Base-by-base conservation (phyloP, 2,329 filamentous ascomycete species). In the Fusarium newnesense region DNA sequence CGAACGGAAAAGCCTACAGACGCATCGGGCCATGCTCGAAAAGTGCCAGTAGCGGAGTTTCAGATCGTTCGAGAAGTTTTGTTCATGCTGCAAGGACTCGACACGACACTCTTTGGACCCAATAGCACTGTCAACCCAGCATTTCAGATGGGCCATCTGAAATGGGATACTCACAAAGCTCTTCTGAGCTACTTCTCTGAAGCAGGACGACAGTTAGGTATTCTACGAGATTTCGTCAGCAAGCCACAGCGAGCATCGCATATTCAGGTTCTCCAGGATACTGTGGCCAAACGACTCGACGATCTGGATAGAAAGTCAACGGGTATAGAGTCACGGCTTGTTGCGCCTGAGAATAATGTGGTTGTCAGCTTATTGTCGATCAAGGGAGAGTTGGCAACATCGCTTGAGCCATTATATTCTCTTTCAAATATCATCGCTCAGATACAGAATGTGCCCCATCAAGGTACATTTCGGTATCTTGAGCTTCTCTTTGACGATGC, bases 51-150 rank as follows among this genome's bases (percentile, higher is more conserved):
- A 10, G 89, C 92, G 0, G 95, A 97, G 79, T 84, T 93, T 3
- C 91, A 95, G 72, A 85, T 91, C 16, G 84, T 95, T 32, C 90
- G 94, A 53, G 95, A 98, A 60, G 89, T 90, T 1, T 84, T 98
- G 1, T 96, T 94, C 76, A 97, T 98, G 94, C 87, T 98, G 0
- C 89, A 90, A 60, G 95, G 95, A 2, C 84, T 96, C 8, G 88
- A 91, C 10, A 96, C 93, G 5, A 92, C 90, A 4, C 79, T 97
- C 2, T 97, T 95, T 76, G 83, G 83, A 63, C 28, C 75, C 7
- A 77, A 85, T 54, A 84, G 83, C 19, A 72, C 79, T 11, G 84
- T 84, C 0, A 79, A 82, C 4, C 76, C 82, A 8, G 76, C 75
- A 3, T 88, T 85, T 60, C 85, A 88, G 63, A 82, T 89, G 32